These are phyloP conservation scores for Penicillium janthinellum DNA, from an alignment of 2,329 filamentous ascomycete species.

Conservation along the genomic window DNA sequence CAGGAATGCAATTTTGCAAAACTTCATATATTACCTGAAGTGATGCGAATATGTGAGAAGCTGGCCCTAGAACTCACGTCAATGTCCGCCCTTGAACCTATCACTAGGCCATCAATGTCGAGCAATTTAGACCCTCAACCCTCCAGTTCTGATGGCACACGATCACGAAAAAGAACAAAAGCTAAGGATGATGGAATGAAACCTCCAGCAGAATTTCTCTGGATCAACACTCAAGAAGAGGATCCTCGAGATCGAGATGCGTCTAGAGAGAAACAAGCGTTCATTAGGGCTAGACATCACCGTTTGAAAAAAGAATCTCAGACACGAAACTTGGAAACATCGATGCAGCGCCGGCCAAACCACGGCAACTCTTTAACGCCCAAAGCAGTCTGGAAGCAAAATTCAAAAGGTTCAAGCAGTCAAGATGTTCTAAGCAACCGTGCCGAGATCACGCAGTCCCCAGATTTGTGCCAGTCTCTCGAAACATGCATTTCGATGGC, in stretches of 20 bases:
- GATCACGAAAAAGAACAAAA: background rate
- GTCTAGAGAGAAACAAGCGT: background rate
- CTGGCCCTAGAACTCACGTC: too few species aligned
- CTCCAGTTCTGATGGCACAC: background rate
- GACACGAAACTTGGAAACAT: background rate
- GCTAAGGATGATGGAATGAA: background rate
- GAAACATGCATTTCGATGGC: constrained; percentile 2
- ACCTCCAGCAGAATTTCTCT: background rate
- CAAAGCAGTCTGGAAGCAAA: background rate
- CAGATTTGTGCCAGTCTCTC: background rate
- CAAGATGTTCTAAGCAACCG: background rate
- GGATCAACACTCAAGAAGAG: constrained; percentile 3
- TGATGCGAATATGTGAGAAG: background rate
- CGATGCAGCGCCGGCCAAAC: background rate
- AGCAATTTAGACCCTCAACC: background rate
- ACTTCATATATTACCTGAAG: background rate
- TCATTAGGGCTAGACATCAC: constrained; percentile 2
- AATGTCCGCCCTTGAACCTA: background rate
- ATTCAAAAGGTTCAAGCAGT: background rate
- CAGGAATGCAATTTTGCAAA: background rate
- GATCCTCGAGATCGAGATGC: background rate
- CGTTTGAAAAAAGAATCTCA: constrained; percentile 1
- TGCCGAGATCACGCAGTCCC: background rate
- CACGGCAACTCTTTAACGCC: background rate
- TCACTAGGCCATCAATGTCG: background rate